These are phyloP conservation scores for Ophiocordyceps camponoti-saundersi DNA, from an alignment of 2,329 filamentous ascomycete species.

Conservation along the genomic window DNA sequence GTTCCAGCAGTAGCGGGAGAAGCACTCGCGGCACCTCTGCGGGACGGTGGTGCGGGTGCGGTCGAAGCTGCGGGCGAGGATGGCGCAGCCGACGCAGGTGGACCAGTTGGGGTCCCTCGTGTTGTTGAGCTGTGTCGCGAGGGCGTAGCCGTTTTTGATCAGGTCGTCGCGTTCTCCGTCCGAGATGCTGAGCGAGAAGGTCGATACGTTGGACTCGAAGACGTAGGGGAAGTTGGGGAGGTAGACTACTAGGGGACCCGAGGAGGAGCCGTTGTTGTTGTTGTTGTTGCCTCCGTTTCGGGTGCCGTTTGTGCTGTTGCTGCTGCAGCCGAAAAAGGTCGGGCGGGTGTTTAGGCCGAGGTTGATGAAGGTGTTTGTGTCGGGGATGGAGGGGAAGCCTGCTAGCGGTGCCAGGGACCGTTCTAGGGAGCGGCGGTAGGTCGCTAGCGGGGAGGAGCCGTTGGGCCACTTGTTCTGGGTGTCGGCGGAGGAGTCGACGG, in stretches of 20 bases:
- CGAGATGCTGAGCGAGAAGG: constrained; percentile 51
- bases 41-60: constrained; percentile 55
- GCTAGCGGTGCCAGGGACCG: constrained; percentile 32
- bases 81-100: constrained; percentile 73
- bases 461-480: constrained; percentile 41
- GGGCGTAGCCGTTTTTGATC: constrained; percentile 25
- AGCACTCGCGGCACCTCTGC: constrained; percentile 58
- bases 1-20: constrained; percentile 73
- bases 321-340: constrained; percentile 49
- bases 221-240: constrained; percentile 64
- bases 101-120: constrained; percentile 62
- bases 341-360: constrained; percentile 40
- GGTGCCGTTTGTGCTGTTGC: constrained; percentile 8
- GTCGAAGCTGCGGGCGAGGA: constrained; percentile 58
- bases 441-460: constrained; percentile 38
- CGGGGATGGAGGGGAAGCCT: constrained; percentile 41
- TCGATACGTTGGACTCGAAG: constrained; percentile 60
- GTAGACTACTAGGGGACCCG: constrained; percentile 64
- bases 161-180: constrained; percentile 55
- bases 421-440: constrained; percentile 34
- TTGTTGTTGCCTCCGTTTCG: too few species aligned
- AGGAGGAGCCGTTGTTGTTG: constrained; percentile 26
- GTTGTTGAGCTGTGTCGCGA: constrained; percentile 67
- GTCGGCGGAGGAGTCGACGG: constrained; percentile 47
- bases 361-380: constrained; percentile 36